Conservation (phyloP, 208 protist genomes). For the Histomonas meleagridis region DNA sequence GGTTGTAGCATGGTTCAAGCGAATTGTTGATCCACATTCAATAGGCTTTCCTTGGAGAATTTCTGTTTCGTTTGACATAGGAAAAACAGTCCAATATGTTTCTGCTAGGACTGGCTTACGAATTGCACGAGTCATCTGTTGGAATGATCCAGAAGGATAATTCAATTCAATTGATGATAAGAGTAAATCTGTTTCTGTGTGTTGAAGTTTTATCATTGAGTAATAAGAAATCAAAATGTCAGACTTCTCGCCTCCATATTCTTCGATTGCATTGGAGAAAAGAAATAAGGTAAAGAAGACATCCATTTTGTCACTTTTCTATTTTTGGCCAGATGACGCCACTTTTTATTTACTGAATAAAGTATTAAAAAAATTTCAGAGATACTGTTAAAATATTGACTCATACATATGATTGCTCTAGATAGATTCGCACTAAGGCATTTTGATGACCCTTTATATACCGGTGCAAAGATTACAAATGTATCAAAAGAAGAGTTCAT, state of each 20-base stretch:
- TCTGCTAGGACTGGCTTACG: neutral
- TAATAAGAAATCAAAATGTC: neutral
- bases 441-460: neutral
- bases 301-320: no score
- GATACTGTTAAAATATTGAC: no score
- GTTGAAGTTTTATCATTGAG: neutral
- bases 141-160: neutral
- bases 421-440: neutral
- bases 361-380: no score
- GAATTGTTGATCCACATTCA: neutral
- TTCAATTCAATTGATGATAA: neutral
- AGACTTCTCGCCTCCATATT: neutral
- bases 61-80: neutral
- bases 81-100: constrained; percentile 7
- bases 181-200: neutral
- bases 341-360: no score
- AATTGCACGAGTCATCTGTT: neutral
- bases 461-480: neutral
- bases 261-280: neutral
- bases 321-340: no score
- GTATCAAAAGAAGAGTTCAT: constrained; percentile 11
- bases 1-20: neutral
- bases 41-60: neutral
- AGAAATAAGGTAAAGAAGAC: no score
- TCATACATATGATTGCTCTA: no score